Evolutionary conservation across 768 basidiomycete genomes (phyloP).

Genomic region (Polyporus arcularius): DNA sequence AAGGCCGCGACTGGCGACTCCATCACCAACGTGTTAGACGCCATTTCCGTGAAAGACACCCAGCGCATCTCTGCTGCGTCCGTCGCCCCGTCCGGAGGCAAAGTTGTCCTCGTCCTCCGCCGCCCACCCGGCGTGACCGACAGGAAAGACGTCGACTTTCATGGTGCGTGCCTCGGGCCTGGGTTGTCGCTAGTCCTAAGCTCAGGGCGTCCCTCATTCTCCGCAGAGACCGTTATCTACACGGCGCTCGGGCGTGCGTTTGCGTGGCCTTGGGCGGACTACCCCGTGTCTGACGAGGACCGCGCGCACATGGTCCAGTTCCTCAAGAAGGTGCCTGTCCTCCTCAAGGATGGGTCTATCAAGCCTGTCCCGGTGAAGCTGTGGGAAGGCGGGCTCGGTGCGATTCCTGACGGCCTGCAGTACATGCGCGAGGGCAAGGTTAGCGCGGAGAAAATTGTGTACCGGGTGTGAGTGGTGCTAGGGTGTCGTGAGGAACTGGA

Average conservation of each 20-base stretch:
- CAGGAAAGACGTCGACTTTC: constrained; percentile 4
- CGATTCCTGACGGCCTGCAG: constrained; percentile 21
- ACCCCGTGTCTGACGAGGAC: constrained; percentile 12
- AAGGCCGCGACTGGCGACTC: constrained; percentile 6
- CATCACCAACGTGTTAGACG: constrained; percentile 15
- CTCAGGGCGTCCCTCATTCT: neutral
- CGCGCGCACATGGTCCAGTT: constrained; percentile 16
- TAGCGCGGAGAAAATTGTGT: constrained; percentile 28
- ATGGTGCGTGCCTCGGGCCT: constrained; percentile 2
- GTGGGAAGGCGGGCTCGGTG: constrained; percentile 21
- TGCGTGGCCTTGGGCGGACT: neutral
- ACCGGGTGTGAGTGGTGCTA: constrained; percentile 12
- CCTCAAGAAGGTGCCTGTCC: constrained; percentile 15
- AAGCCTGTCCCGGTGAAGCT: constrained; percentile 21
- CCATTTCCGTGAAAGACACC: constrained; percentile 2
- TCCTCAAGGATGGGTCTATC: constrained; percentile 19
- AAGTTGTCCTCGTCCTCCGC: neutral
- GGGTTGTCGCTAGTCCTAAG: neutral
- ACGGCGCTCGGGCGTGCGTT: constrained; percentile 10
- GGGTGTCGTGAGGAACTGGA: neutral
- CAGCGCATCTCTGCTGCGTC: constrained; percentile 10
- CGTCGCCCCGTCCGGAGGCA: constrained; percentile 3
- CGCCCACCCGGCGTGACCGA: neutral
- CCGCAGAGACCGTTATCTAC: constrained; percentile 12
- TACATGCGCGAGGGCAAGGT: constrained; percentile 30